Base-by-base conservation (phyloP, 768 basidiomycete genomes). In the Lentinula guzmanii region DNA sequence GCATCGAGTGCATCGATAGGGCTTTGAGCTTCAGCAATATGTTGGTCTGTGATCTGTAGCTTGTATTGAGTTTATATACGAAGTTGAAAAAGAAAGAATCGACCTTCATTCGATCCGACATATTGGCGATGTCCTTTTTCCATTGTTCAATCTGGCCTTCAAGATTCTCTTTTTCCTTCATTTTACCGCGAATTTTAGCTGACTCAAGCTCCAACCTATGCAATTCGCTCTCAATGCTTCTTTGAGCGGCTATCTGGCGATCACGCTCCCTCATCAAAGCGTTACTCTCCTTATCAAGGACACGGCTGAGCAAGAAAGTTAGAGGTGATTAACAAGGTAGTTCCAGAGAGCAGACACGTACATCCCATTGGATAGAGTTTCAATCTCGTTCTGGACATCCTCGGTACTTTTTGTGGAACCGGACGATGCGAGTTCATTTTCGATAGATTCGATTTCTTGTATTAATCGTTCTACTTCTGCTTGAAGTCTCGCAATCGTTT, bases 391-490 rank as follows among this genome's bases (percentile, higher is more conserved):
- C 70, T 98, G 90, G 15, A 98, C 88, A 52, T 95, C 94, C 51
- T 93, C 91, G 0, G 84, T 82, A 1, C 95, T 94, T 72, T 86
- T 91, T 13, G 84, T 82, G 37, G 88, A 89, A 2, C 95, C 95
- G 2, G 86, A 86, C 6, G 81, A 74, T 18, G 80, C 75, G 15
- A 99, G 79, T 52, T 90, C 85, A 52, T 75, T 75, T 71, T 97
- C 92, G 50, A 94, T 75, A 52, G 77, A 75, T 8, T 70, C 63
- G 50, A 89, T 82, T 42, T 94, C 91, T 45, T 80, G 75, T 57
- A 80, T 77, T 16, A 93, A 79, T 13, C 77, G 77, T 58, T 83
- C 78, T 39, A 86, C 71, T 65, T 92, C 86, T 66, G 74, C 77
- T 58, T 82, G 82, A 18, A 87, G 76, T 53, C 86, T 83, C 2